Conservation (phyloP, 306 rosid species). For the Erythrophleum fordii region DNA sequence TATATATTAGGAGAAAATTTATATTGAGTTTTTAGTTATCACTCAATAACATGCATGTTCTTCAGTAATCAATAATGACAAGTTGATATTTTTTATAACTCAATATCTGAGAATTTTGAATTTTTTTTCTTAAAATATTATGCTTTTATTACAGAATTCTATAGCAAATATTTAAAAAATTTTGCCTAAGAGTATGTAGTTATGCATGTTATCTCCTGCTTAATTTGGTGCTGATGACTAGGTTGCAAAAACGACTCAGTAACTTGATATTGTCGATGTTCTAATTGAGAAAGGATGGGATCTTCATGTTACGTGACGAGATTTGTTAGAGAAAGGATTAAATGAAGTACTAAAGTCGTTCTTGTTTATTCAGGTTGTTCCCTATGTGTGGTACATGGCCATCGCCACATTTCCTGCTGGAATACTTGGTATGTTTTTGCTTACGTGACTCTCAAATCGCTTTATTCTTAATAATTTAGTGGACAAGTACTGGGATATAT, state of each 20-base stretch:
- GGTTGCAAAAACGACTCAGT: background rate
- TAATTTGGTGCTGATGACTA: background rate
- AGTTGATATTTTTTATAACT: too few relatives aligned
- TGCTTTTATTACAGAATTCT: too few relatives aligned
- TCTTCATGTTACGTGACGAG: background rate
- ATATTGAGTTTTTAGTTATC: too few relatives aligned
- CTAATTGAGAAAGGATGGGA: background rate
- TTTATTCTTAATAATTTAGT: background rate
- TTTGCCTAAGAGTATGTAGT: too few relatives aligned
- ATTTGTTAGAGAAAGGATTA: background rate
- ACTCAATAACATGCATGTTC: background rate
- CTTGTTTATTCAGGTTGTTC: constrained; percentile 63
- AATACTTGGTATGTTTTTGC: constrained; percentile 59
- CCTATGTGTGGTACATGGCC: constrained; percentile 97
- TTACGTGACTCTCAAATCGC: background rate
- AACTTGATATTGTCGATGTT: background rate
- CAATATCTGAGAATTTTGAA: too few relatives aligned
- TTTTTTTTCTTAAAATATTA: too few relatives aligned
- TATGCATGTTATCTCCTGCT: too few relatives aligned
- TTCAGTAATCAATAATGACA: too few relatives aligned
- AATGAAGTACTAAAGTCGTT: background rate
- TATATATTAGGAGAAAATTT: background rate
- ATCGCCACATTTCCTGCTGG: constrained; percentile 94
- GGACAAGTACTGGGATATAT: too few relatives aligned
- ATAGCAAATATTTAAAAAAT: too few relatives aligned